Evolutionary conservation across 108 stramenopile genomes (phyloP).

Genomic region (Cyclotella sp.): DNA sequence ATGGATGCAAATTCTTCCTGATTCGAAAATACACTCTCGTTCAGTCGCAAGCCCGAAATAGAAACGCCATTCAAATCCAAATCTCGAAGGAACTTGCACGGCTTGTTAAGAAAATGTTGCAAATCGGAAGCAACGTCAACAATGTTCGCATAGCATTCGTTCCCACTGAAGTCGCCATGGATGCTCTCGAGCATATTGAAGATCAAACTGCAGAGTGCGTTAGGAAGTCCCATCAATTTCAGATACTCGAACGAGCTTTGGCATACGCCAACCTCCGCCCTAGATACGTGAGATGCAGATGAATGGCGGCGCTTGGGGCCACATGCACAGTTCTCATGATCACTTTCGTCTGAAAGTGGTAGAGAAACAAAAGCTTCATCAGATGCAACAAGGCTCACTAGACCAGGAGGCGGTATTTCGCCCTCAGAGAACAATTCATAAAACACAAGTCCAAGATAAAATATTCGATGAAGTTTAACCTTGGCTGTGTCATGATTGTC

Average conservation of each 20-base stretch:
- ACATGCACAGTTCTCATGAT: background rate
- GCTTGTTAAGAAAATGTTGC: too few relatives aligned
- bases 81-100: background rate
- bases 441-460: slow-evolving; percentile 1
- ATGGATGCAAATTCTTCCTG: background rate
- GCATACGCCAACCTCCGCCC: background rate
- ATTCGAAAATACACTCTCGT: background rate
- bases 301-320: background rate
- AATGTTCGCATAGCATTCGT: background rate
- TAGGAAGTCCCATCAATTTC: background rate
- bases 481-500: background rate
- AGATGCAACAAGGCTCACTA: background rate
- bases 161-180: background rate
- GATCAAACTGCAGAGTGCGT: background rate
- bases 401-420: background rate
- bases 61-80: background rate
- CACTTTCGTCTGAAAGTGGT: too few relatives aligned
- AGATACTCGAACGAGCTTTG: slow-evolving; percentile 1
- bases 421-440: slow-evolving; percentile 14
- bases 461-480: background rate
- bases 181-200: background rate
- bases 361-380: background rate
- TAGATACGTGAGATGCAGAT: background rate
- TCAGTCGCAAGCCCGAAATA: background rate
- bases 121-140: background rate